A percentile compares a stretch with the other conserved stretches of the same genome.
Conservation (phyloP, 2,329 filamentous ascomycete species). For the Sporothrix brasiliensis region DNA sequence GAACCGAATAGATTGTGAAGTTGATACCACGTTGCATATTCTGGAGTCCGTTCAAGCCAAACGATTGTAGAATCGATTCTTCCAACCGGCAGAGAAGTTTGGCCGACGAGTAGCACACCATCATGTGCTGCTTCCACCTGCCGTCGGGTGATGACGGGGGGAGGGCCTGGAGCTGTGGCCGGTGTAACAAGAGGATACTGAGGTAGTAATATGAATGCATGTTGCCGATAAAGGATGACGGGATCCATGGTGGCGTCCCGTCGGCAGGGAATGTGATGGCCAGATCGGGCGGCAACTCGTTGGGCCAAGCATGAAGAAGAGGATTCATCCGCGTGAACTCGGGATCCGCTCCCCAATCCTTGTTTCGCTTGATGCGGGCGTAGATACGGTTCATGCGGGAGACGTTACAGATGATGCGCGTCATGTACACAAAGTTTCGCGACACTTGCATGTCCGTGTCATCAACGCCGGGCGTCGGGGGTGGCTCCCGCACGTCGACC, state of each 20-base stretch:
- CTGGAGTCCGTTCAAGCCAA: constrained; percentile 76
- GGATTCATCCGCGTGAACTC: constrained; percentile 79
- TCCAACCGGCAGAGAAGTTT: constrained; percentile 84
- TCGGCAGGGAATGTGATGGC: constrained; percentile 76
- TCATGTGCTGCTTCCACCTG: constrained; percentile 86
- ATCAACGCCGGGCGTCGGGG: constrained; percentile 67
- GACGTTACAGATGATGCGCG: constrained; percentile 76
- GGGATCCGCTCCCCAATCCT: constrained; percentile 84
- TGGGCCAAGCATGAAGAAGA: constrained; percentile 73
- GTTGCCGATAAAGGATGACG: constrained; percentile 86
- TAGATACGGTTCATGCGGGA: constrained; percentile 76
- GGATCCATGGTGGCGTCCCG: constrained; percentile 78
- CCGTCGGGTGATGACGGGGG: constrained; percentile 71
- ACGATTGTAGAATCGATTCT: constrained; percentile 76
- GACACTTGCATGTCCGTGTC: constrained; percentile 76
- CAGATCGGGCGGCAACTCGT: constrained; percentile 76
- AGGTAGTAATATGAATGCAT: constrained; percentile 88
- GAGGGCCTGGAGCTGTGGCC: constrained; percentile 79
- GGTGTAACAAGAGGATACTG: constrained; percentile 80
- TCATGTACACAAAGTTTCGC: constrained; percentile 80
- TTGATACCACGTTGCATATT: constrained; percentile 95
- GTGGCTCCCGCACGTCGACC: constrained; percentile 71
- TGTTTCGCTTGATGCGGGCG: constrained; percentile 66
- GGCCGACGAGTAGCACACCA: constrained; percentile 80
- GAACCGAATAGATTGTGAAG: constrained; percentile 88